Evolutionary conservation across 1,284 basidiomycete genomes (phyloP).

Genomic region (Ustilago sp.): DNA sequence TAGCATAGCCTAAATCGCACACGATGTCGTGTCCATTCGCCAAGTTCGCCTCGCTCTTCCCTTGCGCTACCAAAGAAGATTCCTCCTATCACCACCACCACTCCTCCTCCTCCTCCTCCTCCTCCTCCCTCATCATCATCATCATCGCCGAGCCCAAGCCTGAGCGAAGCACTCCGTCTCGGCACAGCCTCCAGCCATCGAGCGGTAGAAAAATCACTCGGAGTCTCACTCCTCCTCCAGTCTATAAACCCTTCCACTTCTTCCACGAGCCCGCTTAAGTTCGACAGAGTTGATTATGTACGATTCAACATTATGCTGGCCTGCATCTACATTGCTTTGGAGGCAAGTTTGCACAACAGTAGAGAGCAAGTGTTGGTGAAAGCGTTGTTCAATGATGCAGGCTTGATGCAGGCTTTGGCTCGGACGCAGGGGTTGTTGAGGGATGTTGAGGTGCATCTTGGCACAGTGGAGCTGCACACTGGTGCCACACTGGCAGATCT

Average conservation of each 20-base stretch:
- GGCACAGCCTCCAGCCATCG: conserved; percentile 47
- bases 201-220: conserved; percentile 40
- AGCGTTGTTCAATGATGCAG: conserved; percentile 13
- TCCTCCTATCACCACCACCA: neutral
- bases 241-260: conserved; percentile 15
- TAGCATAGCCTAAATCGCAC: neutral
- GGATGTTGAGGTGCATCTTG: conserved; percentile 40
- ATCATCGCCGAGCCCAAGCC: conserved; percentile 3
- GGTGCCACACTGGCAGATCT: conserved; percentile 32
- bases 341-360: conserved; percentile 8
- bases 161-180: conserved; percentile 32
- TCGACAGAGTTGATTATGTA: conserved; percentile 51
- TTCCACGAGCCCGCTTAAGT: conserved; percentile 8
- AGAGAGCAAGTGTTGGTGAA: neutral
- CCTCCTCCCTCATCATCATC: too few relatives aligned
- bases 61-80: neutral
- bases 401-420: conserved; percentile 23
- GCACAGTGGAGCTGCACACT: conserved; percentile 12
- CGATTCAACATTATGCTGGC: conserved; percentile 54
- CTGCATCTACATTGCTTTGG: conserved; percentile 45
- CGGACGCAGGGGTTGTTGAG: conserved; percentile 15
- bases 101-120: neutral
- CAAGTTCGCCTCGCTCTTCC: conserved; percentile 32
- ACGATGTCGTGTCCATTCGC: conserved; percentile 53
- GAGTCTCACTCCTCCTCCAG: conserved; percentile 43